Evolutionary conservation across 192 early-diverging fungal genomes (phyloP).

Genomic region (Mortierella hygrophila): DNA sequence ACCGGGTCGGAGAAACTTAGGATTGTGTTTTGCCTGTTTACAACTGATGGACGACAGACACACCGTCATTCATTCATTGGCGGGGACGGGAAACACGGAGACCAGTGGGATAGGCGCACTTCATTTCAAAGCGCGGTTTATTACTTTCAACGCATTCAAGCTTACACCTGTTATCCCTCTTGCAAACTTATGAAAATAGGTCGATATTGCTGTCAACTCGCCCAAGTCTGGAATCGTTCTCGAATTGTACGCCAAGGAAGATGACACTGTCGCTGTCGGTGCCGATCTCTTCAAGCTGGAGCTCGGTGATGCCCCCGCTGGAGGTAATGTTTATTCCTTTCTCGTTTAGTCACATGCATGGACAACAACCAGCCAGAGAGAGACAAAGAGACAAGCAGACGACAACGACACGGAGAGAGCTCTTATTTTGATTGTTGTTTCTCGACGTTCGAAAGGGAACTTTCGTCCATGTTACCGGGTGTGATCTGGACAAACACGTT

Average conservation of each 20-base stretch:
- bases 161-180: neutral
- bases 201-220: constrained; percentile 98
- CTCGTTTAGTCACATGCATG: neutral
- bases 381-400: neutral
- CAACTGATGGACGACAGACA: neutral
- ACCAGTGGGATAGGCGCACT: neutral
- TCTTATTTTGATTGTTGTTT: neutral
- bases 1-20: constrained; percentile 1
- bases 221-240: constrained; percentile 91
- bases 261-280: constrained; percentile 91
- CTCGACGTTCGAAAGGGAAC: neutral
- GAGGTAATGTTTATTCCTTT: constrained; percentile 54
- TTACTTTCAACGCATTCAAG: neutral
- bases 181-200: constrained; percentile 59
- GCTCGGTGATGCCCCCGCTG: constrained; percentile 74
- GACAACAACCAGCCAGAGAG: neutral
- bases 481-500: neutral
- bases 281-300: constrained; percentile 96
- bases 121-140: too few species aligned
- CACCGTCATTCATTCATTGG: neutral
- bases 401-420: neutral
- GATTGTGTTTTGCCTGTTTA: neutral
- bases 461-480: neutral
- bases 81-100: neutral
- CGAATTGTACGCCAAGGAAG: constrained; percentile 86